phyloP scores from a whole-genome alignment of 768 basidiomycete genomes.

The Cyclocybe cylindracea region DNA sequence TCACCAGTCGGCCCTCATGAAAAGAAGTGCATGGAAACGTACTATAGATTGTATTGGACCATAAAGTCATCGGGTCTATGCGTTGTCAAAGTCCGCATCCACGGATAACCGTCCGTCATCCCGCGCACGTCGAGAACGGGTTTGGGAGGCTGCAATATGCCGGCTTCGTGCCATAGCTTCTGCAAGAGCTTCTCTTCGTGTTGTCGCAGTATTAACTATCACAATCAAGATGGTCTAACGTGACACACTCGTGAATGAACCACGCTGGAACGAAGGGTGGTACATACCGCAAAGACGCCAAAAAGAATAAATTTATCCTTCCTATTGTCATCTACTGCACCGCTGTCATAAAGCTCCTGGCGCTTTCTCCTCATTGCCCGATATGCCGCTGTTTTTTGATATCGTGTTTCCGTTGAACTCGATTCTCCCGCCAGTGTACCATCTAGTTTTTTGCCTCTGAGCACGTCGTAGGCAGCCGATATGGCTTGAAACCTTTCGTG shows the following conservation, averaged over 20 bases:
- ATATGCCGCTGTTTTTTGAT: conserved; percentile 38
- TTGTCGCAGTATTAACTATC: conserved; percentile 21
- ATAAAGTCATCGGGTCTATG: too few species aligned
- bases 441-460: conserved; percentile 47
- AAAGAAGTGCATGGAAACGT: too few species aligned
- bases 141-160: too few species aligned
- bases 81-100: too few species aligned
- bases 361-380: conserved; percentile 45
- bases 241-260: background rate
- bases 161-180: conserved; percentile 18
- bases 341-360: conserved; percentile 49
- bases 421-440: conserved; percentile 11
- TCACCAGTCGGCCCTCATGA: too few species aligned
- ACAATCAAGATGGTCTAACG: conserved; percentile 24
- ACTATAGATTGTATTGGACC: too few species aligned
- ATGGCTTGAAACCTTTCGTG: conserved; percentile 73
- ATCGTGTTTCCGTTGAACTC: conserved; percentile 19
- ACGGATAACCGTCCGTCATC: too few species aligned
- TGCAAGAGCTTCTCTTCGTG: conserved; percentile 24
- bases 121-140: too few species aligned
- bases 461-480: conserved; percentile 63
- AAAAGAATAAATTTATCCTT: conserved; percentile 63
- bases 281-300: conserved; percentile 53
- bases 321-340: conserved; percentile 60
- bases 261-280: conserved; percentile 1